Evolutionary conservation across 2,329 filamentous ascomycete genomes (phyloP).

Genomic region (Thyridium curvatum): DNA sequence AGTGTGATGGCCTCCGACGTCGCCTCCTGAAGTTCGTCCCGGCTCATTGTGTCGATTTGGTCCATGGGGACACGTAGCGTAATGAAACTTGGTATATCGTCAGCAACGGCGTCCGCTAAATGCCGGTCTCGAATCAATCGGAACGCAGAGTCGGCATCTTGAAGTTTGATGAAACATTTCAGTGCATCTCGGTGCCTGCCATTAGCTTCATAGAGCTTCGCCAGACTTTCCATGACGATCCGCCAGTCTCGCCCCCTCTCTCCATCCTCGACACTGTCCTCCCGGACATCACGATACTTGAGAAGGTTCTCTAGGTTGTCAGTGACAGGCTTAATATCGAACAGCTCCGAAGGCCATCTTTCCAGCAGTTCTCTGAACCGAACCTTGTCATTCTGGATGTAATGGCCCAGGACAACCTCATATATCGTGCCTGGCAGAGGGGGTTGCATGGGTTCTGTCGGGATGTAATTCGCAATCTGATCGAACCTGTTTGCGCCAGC

Average conservation of each 20-base stretch:
- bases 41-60: slow-evolving; percentile 57
- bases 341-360: slow-evolving; percentile 77
- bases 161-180: slow-evolving; percentile 80
- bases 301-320: slow-evolving; percentile 78
- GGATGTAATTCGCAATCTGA: slow-evolving; percentile 81
- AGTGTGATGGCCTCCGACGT: slow-evolving; percentile 80
- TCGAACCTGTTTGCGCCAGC: slow-evolving; percentile 80
- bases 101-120: slow-evolving; percentile 79
- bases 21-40: slow-evolving; percentile 68
- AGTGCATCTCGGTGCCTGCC: slow-evolving; percentile 80
- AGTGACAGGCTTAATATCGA: slow-evolving; percentile 70
- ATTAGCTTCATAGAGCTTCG: slow-evolving; percentile 75
- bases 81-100: slow-evolving; percentile 87
- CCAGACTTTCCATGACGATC: slow-evolving; percentile 80
- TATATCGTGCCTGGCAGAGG: slow-evolving; percentile 78
- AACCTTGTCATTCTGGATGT: slow-evolving; percentile 70
- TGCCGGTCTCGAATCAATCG: slow-evolving; percentile 79
- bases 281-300: slow-evolving; percentile 64
- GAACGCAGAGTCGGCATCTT: slow-evolving; percentile 89
- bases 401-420: slow-evolving; percentile 83
- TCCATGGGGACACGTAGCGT: slow-evolving; percentile 74
- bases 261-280: slow-evolving; percentile 70
- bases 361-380: slow-evolving; percentile 76
- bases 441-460: slow-evolving; percentile 68
- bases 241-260: slow-evolving; percentile 76